Evolutionary conservation across 2,329 filamentous ascomycete species (phyloP).

Genomic region (Ophiostoma pallidulum): DNA sequence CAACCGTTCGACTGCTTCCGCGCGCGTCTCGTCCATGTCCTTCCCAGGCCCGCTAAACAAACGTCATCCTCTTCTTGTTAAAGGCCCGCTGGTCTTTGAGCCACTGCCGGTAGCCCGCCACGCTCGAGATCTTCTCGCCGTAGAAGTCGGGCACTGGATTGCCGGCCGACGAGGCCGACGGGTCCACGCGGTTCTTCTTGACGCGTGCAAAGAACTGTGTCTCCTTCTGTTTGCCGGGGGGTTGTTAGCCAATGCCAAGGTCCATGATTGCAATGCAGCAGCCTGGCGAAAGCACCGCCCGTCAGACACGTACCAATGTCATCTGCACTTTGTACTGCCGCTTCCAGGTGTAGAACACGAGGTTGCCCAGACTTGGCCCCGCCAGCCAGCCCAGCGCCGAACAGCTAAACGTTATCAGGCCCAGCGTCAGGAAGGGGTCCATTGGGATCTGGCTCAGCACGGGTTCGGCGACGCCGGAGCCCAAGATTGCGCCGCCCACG

Average conservation of each 20-base stretch:
- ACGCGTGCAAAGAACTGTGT: conserved; percentile 86
- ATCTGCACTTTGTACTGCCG: conserved; percentile 63
- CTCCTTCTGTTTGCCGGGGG: conserved; percentile 57
- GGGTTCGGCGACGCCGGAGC: conserved; percentile 62
- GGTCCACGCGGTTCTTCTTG: conserved; percentile 87
- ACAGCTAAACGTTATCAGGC: conserved; percentile 66
- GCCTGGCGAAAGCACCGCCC: not conserved
- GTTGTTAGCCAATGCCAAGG: not conserved
- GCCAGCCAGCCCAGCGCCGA: conserved; percentile 79
- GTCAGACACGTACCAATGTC: conserved; percentile 43
- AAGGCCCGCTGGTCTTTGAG: conserved; percentile 95
- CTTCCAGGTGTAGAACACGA: conserved; percentile 69
- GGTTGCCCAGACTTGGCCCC: conserved; percentile 73
- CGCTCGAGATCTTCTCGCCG: conserved; percentile 92
- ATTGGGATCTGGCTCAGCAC: conserved; percentile 64
- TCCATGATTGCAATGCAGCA: not conserved
- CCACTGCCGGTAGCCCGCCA: conserved; percentile 87
- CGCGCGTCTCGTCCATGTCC: not conserved
- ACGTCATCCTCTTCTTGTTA: conserved; percentile 74
- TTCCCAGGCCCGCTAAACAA: conserved; percentile 35
- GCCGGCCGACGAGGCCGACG: conserved; percentile 74
- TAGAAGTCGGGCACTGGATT: conserved; percentile 98
- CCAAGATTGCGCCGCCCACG: conserved; percentile 55
- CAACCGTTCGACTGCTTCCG: not conserved
- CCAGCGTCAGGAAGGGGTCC: conserved; percentile 80